Evolutionary conservation across 177 flowering plant species (phyloP).

Genomic region (Vitis hybrid): DNA sequence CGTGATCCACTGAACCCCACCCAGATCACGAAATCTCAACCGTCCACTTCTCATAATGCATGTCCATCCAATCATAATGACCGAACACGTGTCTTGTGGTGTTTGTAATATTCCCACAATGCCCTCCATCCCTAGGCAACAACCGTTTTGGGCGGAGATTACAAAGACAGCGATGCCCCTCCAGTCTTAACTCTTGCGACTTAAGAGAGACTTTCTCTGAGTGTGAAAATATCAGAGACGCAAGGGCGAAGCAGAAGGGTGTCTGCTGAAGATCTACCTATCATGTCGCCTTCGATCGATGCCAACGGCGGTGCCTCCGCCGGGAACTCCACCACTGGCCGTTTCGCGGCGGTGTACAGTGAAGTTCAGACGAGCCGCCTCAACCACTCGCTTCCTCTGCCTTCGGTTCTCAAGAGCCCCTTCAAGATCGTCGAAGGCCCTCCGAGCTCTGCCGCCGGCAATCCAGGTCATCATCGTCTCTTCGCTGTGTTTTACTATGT

Average conservation of each 20-base stretch:
- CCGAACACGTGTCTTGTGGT: too few relatives aligned
- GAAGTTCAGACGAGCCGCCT: constrained; percentile 85
- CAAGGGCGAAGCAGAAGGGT: neutral
- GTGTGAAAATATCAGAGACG: too few relatives aligned
- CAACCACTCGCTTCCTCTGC: constrained; percentile 75
- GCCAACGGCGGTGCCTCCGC: constrained; percentile 36
- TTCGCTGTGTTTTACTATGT: neutral
- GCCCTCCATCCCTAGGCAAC: neutral
- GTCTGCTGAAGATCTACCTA: neutral
- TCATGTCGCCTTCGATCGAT: constrained; percentile 22
- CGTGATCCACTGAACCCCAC: too few relatives aligned
- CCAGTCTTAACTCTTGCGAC: neutral
- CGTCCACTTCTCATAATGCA: too few relatives aligned
- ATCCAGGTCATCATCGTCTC: constrained; percentile 55
- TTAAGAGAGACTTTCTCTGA: too few relatives aligned
- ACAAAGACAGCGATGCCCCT: constrained; percentile 10
- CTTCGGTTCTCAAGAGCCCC: constrained; percentile 61
- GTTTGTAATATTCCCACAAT: neutral
- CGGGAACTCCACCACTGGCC: constrained; percentile 36
- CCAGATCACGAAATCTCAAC: too few relatives aligned
- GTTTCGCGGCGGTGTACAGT: constrained; percentile 70
- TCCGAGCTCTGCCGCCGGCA: constrained; percentile 88
- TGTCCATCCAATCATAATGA: neutral
- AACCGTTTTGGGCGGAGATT: constrained; percentile 9
- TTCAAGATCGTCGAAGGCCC: constrained; percentile 80